Base-by-base conservation (phyloP, 768 basidiomycete genomes). In the Hemileccinum impolitum region DNA sequence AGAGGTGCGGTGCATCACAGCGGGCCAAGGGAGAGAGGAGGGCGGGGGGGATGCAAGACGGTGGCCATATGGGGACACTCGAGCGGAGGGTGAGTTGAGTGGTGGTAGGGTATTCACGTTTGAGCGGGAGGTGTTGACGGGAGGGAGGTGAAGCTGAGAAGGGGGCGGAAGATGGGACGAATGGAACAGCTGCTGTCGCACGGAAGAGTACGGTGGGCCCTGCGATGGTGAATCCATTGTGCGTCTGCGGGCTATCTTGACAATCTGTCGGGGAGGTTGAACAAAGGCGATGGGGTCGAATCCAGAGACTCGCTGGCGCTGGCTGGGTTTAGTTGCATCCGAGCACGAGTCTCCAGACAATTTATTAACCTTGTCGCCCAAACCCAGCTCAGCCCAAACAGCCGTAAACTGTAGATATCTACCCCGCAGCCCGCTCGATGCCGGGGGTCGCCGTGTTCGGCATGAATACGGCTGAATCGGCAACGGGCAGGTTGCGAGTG, bases 131-230 rank as follows among this genome's bases (percentile, higher is more conserved):
- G 70, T 47, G 49, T 59, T 66, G 3, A 64, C 64, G 32, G 69
- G 70, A 3, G 71, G 63, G 13, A 71, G 65, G 43, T 71, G 72
- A 15, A 75, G 65, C 48, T 71, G 70, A 0, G 73, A 71, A 0
- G 75, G 75, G 0, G 73, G 74, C 0, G 74, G 74, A 23, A 75
- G 72, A 54, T 74, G 75, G 3, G 70, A 60, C 1, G 73, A 71
- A 25, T 70, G 70, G 56, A 74, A 76, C 45, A 73, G 66, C 41
- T 69, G 69, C 12, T 65, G 64, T 6, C 64, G 64, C 0, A 61
- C 59, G 32, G 52, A 45, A 4, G 63, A 50, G 55, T 64, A 63
- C 11, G 63, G 56, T n/a, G 62, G 57, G 47, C 65, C 64, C 30
- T 68, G 60, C 5, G 69, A 54, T 53, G 70, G 49, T 39, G 54